Evolutionary conservation across 2,329 filamentous ascomycete species (phyloP), one percentile per base, ranked within the genome.

Genomic region (Lithohypha guttulata): DNA sequence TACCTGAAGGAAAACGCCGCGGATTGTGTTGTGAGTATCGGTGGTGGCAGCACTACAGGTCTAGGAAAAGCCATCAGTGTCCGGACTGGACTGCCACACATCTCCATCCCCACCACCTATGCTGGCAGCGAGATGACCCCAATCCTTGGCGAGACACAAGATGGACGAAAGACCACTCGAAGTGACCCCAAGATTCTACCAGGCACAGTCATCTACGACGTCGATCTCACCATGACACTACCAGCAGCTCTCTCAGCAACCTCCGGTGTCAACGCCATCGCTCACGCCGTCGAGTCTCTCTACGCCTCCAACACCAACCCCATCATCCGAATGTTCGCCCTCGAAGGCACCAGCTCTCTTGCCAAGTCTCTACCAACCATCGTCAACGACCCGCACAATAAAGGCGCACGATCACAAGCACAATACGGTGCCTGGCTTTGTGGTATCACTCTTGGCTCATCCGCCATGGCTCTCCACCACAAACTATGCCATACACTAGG

Each of bases 401-500:
- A 61, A 3, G 20, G 36, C 2, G 72, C 73, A 2, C 66, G 75
- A 2, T 66, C 64, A 2, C 55, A 55, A 2, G 75, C 74, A 10
- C 65, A 73, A 1, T 78, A 79, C 50, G 77, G 75, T 15, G 75
- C 77, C 25, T 80, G 74, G 73, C 68, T 80, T 1, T 79, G 74
- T 48, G 75, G 74, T 21, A 68, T 64, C 17, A 77, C 72, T 48
- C 63, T 79, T 1, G 75, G 75, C 4, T 69, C 61, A 42, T 71
- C 74, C 2, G 68, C 68, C 38, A 79, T 80, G 73, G 68, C 73
- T 2, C 65, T 81, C 10, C 77, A 81, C 52, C 77, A 81, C 57
- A 81, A 81, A 53, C 66, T 81, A 2, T 79, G 75, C 58, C 77
- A 81, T 52, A 73, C 71, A 0, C 61, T 80, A 1, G 77, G 76